A percentile compares a stretch with the other conserved stretches of the same genome.
Conservation (phyloP, 1,139 yeast genomes). For the Suhomyces bolitotheri region DNA sequence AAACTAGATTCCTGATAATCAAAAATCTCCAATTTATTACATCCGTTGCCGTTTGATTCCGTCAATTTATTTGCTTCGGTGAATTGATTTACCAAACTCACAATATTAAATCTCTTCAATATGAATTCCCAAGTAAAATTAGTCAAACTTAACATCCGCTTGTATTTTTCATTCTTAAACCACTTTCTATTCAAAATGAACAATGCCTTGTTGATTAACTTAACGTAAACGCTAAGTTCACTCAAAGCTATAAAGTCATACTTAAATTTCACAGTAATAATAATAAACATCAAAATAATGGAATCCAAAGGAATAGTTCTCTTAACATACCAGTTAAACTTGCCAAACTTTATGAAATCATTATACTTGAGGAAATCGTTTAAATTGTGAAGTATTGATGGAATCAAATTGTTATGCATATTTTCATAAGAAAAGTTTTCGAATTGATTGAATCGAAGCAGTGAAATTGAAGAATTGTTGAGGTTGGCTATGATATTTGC, state of each 20-base stretch:
- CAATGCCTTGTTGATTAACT: constrained; percentile 44
- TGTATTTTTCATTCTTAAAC: constrained; percentile 50
- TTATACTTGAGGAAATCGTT: constrained; percentile 53
- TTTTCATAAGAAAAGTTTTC: constrained; percentile 49
- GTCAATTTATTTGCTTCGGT: constrained; percentile 21
- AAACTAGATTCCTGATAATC: constrained; percentile 44
- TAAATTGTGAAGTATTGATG: constrained; percentile 57
- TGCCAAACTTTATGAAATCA: constrained; percentile 50
- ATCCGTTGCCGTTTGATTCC: constrained; percentile 12
- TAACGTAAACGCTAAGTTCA: constrained; percentile 34
- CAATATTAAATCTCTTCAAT: constrained; percentile 37
- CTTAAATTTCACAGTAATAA: constrained; percentile 54
- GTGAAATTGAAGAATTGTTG: constrained; percentile 37
- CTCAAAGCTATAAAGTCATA: constrained; percentile 41
- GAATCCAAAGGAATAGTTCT: constrained; percentile 62
- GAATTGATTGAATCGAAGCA: constrained; percentile 35
- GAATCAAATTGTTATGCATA: constrained; percentile 53
- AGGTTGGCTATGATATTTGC: constrained; percentile 41
- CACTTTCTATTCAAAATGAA: constrained; percentile 47
- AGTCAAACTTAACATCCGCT: constrained; percentile 45
- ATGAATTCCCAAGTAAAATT: constrained; percentile 48
- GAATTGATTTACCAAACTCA: constrained; percentile 32
- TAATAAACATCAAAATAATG: constrained; percentile 52
- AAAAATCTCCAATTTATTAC: constrained; percentile 32
- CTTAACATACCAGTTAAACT: constrained; percentile 61